Evolutionary conservation across 2,329 filamentous ascomycete genomes (phyloP).

Genomic region (Aspergillus sojae): DNA sequence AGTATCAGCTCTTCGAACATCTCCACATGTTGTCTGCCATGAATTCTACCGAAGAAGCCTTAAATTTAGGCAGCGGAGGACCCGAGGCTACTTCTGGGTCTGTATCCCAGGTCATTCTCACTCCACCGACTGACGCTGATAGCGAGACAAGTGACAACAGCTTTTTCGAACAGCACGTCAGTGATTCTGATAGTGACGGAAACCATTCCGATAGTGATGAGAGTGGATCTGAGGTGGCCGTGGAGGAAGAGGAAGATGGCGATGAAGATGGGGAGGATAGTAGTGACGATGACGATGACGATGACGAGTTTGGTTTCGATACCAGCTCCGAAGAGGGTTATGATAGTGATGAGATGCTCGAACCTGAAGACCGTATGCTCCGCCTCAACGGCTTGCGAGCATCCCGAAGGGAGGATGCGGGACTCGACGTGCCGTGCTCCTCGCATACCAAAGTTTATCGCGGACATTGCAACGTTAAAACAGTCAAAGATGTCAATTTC

Average conservation of each 20-base stretch:
- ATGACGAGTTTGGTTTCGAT: constrained; percentile 36
- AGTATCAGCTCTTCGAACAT: constrained; percentile 43
- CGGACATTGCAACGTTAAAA: constrained; percentile 68
- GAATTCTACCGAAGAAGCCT: neutral
- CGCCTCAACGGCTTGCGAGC: constrained; percentile 55
- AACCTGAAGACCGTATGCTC: constrained; percentile 43
- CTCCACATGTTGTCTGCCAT: neutral
- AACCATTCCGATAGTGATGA: constrained; percentile 8
- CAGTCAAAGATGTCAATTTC: constrained; percentile 71
- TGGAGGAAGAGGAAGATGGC: constrained; percentile 30
- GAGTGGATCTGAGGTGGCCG: constrained; percentile 16
- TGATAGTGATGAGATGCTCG: constrained; percentile 30
- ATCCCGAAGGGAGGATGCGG: constrained; percentile 53
- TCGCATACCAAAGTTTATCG: constrained; percentile 60
- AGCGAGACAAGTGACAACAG: constrained; percentile 21
- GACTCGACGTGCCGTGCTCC: constrained; percentile 57
- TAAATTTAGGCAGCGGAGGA: constrained; percentile 11
- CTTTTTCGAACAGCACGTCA: constrained; percentile 2
- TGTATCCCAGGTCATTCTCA: neutral
- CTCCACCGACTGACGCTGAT: constrained; percentile 8
- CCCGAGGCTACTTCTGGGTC: neutral
- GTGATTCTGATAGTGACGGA: neutral
- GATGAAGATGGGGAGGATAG: constrained; percentile 34
- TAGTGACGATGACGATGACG: neutral
- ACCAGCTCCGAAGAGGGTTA: constrained; percentile 36